Conservation (phyloP, 768 basidiomycete genomes). For the Galerina marginata region DNA sequence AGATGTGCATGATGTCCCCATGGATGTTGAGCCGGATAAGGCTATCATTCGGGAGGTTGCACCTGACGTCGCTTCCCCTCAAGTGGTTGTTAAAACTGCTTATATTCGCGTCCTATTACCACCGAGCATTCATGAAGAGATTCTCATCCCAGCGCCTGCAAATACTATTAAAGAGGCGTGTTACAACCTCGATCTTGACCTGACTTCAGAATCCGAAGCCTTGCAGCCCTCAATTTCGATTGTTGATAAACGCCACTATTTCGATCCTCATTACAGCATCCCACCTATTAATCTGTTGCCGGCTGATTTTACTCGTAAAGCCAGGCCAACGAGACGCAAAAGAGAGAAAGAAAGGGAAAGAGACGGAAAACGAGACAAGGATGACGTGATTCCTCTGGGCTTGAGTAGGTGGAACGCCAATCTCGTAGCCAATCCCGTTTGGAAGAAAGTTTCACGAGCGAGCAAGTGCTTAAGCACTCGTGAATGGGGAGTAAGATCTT, state of each 20-base stretch:
- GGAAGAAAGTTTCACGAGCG: conserved; percentile 70
- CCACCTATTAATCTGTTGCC: conserved; percentile 63
- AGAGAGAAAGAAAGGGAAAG: conserved; percentile 55
- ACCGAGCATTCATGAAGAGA: conserved; percentile 27
- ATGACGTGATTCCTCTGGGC: conserved; percentile 71
- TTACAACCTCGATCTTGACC: conserved; percentile 22
- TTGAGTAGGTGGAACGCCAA: conserved; percentile 74
- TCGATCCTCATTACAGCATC: conserved; percentile 54
- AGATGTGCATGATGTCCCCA: too few relatives aligned
- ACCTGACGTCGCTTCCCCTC: not conserved
- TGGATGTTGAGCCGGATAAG: not conserved
- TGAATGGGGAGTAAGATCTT: conserved; percentile 79
- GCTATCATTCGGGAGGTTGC: not conserved
- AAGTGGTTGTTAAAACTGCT: conserved; percentile 4
- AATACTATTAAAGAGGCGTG: conserved; percentile 13
- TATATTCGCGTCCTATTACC: conserved; percentile 25
- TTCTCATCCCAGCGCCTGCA: conserved; percentile 36
- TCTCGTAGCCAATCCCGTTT: conserved; percentile 78
- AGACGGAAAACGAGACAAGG: conserved; percentile 50
- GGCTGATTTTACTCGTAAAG: conserved; percentile 52
- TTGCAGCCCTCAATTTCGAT: conserved; percentile 17
- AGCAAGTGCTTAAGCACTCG: conserved; percentile 79
- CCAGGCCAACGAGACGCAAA: conserved; percentile 41
- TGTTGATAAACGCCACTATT: conserved; percentile 40
- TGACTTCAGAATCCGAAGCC: conserved; percentile 14